Percentiles rank a stretch among this genome's conserved stretches.
Conservation (phyloP, 2,329 filamentous ascomycete genomes). For the Waltergamsia citrina region DNA sequence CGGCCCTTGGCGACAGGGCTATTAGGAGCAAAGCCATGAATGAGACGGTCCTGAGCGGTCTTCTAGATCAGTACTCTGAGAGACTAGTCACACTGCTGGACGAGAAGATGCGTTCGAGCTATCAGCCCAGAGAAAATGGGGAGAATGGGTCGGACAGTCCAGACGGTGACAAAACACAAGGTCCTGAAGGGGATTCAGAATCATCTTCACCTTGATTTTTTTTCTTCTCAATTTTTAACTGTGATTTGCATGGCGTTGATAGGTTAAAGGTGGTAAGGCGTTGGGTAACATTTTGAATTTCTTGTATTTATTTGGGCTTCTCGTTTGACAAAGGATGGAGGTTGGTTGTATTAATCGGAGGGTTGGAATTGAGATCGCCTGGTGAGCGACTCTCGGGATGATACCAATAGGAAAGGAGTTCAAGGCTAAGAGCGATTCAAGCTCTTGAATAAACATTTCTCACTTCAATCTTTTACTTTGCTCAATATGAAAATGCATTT, state of each 20-base stretch:
- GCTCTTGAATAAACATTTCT: too few species aligned
- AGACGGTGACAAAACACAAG: conserved; percentile 19
- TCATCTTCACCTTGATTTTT: conserved; percentile 20
- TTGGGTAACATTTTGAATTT: not conserved
- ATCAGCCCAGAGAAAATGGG: conserved; percentile 20
- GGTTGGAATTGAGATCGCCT: not conserved
- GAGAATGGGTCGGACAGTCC: conserved; percentile 17
- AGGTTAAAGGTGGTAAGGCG: not conserved
- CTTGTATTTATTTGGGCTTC: too few species aligned
- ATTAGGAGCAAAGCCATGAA: conserved; percentile 45
- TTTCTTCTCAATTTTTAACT: conserved; percentile 3
- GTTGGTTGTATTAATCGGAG: not conserved
- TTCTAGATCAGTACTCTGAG: conserved; percentile 70
- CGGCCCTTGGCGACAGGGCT: conserved; percentile 48
- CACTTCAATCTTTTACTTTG: not conserved
- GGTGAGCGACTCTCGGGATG: conserved; percentile 10
- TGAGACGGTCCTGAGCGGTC: conserved; percentile 49
- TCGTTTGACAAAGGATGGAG: too few species aligned
- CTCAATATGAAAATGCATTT: too few species aligned
- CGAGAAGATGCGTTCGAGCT: conserved; percentile 52
- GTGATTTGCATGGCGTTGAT: not conserved
- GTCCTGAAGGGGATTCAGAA: conserved; percentile 21
- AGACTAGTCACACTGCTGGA: conserved; percentile 62
- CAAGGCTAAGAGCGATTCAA: too few species aligned
- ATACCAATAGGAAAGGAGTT: conserved; percentile 25